phyloP scores from a whole-genome alignment of 1,284 basidiomycete species.

The Inonotus obliquus region DNA sequence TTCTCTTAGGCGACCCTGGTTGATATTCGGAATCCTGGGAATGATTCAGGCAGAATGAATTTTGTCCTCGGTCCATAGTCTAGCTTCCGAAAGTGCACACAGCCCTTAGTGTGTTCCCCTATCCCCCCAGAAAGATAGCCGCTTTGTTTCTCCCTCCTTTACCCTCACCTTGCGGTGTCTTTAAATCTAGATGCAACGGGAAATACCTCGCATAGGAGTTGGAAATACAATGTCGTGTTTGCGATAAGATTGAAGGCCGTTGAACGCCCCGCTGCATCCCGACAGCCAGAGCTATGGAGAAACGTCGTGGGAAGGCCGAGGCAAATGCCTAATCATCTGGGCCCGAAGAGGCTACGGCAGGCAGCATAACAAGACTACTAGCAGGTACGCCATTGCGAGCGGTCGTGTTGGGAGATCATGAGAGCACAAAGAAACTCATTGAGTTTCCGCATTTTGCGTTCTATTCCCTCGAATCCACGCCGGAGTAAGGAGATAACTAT shows the following conservation, averaged over 20 bases:
- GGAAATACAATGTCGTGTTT: background rate
- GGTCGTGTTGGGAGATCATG: background rate
- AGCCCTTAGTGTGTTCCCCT: background rate
- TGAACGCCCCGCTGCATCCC: background rate
- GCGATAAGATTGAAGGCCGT: background rate
- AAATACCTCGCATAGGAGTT: background rate
- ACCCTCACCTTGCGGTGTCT: background rate
- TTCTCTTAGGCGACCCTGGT: slow-evolving; percentile 7
- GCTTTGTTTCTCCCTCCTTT: background rate
- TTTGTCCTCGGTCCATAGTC: slow-evolving; percentile 3
- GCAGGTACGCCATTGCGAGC: background rate
- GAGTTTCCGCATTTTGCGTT: background rate
- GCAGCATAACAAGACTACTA: too few relatives aligned
- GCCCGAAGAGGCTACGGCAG: background rate
- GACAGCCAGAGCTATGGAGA: background rate
- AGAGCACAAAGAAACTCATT: background rate
- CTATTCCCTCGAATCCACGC: background rate
- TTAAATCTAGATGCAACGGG: background rate
- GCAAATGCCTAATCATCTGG: background rate
- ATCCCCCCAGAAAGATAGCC: background rate
- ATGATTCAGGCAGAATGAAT: background rate
- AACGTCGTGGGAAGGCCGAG: background rate
- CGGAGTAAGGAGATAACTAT: slow-evolving; percentile 8
- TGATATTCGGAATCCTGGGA: slow-evolving; percentile 8
- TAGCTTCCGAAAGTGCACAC: background rate